Base-by-base conservation (phyloP, 83 land plant species). In the Picea engelmannii region DNA sequence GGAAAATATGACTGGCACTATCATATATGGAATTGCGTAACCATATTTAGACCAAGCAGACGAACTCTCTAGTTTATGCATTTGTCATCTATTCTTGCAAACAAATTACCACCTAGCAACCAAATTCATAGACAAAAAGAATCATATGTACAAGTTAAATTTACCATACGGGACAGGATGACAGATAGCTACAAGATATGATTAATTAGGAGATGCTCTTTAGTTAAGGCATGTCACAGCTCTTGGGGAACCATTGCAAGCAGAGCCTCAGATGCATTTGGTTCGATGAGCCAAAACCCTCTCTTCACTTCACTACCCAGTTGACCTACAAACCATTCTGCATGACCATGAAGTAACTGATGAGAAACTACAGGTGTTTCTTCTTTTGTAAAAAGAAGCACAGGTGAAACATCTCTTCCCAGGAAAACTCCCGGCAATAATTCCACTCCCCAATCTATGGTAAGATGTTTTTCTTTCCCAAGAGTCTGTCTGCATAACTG, bases 241-340 rank as follows among this genome's bases (percentile, higher is more conserved):
- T 86, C 88, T 12, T 80, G 82, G 20, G 86, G 88, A 42, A 86
- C 83, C 16, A 80, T 86, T 59, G 83, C 77, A 64, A 86, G 75
- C 58, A 86, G 79, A 60, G 81, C 76, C 40, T 84, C 86, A 44
- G 88, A 86, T 40, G 86, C 86, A 25, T 86, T 86, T 80, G 81
- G 81, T 75, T 81, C 66, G 55, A 83, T 81, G n/a, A 84, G 60
- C 88, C 88, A 86, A 13, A 86, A 78, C 12, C 88, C 88, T 61
- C 88, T 73, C 81, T 80, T 83, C 69, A 86, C 83, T 62, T 80
- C 88, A 81, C 83, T 83, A 60, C 80, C 82, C 67, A 86, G 80
- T 66, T 86, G 88, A 24, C 88, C 88, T 21, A 86, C 88, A 81
- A 80, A 86, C 88, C 88, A 86, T 66, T 86, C 86, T 58, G 86